Evolutionary conservation across 2,329 filamentous ascomycete species (phyloP), one percentile per base, ranked within the genome.

Genomic region (Aquanectria penicillioides): DNA sequence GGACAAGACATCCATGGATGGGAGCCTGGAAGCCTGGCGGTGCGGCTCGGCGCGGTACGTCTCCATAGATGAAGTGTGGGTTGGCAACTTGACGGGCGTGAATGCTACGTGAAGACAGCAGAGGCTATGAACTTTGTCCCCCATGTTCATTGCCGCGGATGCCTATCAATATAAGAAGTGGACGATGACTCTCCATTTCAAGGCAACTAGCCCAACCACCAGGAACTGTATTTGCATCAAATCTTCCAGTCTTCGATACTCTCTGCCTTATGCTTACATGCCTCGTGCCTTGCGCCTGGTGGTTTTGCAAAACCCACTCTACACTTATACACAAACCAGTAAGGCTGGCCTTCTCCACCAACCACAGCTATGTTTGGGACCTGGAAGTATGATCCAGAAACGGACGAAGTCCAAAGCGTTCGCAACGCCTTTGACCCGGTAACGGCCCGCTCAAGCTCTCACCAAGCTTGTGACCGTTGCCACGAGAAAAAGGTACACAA

Each of bases 381-480:
- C 10, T 77, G 74, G 73, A 77, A 75, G 62, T 75, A 75, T 65
- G 74, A 77, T 54, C 73, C 72, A 3, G 74, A 76, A 63, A 76
- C 73, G 29, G 68, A 73, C 40, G 69, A 77, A 63, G 70, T 78
- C 57, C 74, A 77, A 56, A 75, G 72, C 54, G 62, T 78, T 46
- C 71, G 75, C 33, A 70, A 69, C 15, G 72, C 73, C 26, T 75
- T 73, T 51, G 75, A 78, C 49, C 76, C 74, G 47, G 66, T 75
- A 60, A 74, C 74, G 22, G 74, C 75, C 25, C 72, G 75, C 36
- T 76, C 75, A 9, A 77, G 73, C 59, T 71, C 71, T 46, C 76
- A 77, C 59, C 74, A 77, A 58, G 76, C 75, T 3, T 78, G 76
- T 63, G 72, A 75, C 41, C 67, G 74, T 23, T 77, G 76, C 47